phyloP scores from a whole-genome alignment of 2,329 filamentous ascomycete species.

The Cryphonectria parasitica region DNA sequence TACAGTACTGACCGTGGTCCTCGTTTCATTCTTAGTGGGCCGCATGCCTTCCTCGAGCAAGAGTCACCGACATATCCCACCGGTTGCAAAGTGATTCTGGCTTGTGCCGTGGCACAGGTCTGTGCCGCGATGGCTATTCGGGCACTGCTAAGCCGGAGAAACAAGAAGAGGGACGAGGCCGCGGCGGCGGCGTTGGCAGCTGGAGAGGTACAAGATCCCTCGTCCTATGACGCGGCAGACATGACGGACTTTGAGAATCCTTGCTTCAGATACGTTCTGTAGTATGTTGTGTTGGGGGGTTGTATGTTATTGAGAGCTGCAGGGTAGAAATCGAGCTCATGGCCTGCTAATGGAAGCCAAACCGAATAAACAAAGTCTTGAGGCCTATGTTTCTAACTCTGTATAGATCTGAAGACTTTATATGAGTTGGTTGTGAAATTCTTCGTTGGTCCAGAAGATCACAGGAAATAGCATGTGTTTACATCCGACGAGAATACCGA shows the following conservation, averaged over 20 bases:
- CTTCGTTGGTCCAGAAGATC: no score
- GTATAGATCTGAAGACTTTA: background rate
- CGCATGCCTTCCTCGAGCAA: constrained; percentile 48
- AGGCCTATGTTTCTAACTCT: background rate
- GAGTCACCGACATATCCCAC: constrained; percentile 55
- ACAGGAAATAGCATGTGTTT: no score
- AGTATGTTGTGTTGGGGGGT: background rate
- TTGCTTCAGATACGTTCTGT: constrained; percentile 12
- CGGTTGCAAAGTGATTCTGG: constrained; percentile 55
- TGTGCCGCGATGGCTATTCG: constrained; percentile 41
- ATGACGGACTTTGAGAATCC: constrained; percentile 19
- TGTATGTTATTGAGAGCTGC: background rate
- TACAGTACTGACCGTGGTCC: background rate
- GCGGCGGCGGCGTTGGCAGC: constrained; percentile 29
- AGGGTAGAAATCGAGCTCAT: background rate
- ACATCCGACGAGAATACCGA: no score
- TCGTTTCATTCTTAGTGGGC: constrained; percentile 35
- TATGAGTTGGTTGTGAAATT: no score
- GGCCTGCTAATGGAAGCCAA: no score
- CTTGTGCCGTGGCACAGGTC: constrained; percentile 49
- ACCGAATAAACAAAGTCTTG: background rate
- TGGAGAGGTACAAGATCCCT: constrained; percentile 33
- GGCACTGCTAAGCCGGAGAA: constrained; percentile 41
- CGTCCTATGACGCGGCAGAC: constrained; percentile 29
- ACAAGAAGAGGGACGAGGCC: constrained; percentile 43